phyloP scores from a whole-genome alignment of 495 filamentous ascomycete genomes.

The Chaetomium fimeti region DNA sequence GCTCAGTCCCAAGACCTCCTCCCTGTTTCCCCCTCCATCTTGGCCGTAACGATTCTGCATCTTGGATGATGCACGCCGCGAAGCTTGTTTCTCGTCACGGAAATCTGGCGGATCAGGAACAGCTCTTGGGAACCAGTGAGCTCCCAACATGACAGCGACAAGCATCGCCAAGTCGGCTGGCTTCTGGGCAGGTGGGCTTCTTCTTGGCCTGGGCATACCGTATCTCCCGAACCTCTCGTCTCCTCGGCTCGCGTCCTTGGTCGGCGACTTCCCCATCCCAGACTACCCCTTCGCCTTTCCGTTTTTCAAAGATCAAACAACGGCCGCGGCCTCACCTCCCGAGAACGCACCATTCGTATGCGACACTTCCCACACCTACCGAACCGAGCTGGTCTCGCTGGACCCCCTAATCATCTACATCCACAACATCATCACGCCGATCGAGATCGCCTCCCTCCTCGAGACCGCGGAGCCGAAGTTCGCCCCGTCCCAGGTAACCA shows the following conservation, averaged over 20 bases:
- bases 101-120: background rate
- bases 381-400: conserved; percentile 46
- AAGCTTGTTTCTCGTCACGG: background rate
- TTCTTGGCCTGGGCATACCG: conserved; percentile 30
- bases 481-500: conserved; percentile 43
- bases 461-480: conserved; percentile 41
- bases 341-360: conserved; percentile 29
- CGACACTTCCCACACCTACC: conserved; percentile 37
- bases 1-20: background rate
- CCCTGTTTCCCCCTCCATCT: background rate
- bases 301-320: conserved; percentile 22
- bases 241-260: conserved; percentile 25
- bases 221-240: conserved; percentile 25
- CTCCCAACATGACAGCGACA: conserved; percentile 16
- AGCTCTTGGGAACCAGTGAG: background rate
- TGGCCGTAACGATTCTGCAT: background rate
- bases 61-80: background rate
- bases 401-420: conserved; percentile 51
- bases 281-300: conserved; percentile 25
- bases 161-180: conserved; percentile 25
- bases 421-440: conserved; percentile 40
- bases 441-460: conserved; percentile 42
- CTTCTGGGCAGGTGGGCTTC: conserved; percentile 26
- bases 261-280: conserved; percentile 29
- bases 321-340: background rate